These are phyloP conservation scores for Thelephora ganbajun DNA, from an alignment of 768 basidiomycete species.

Conservation along the genomic window DNA sequence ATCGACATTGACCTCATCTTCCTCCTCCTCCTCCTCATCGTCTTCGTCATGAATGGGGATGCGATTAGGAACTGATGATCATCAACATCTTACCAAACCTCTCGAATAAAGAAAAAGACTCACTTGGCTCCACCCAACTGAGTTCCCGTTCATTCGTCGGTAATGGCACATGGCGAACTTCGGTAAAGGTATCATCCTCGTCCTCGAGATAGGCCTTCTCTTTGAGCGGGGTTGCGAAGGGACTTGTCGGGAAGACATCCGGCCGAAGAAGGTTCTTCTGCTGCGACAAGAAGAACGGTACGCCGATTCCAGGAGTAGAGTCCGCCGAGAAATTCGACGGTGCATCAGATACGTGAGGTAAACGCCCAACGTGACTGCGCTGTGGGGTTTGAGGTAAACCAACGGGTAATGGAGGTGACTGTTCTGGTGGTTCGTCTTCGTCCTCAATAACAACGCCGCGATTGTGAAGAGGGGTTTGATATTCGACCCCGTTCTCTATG, in stretches of 20 bases:
- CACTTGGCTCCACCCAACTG: slow-evolving; percentile 69
- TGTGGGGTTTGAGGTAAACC: slow-evolving; percentile 30
- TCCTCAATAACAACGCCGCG: slow-evolving; percentile 59
- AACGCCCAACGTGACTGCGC: slow-evolving; percentile 22
- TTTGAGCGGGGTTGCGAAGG: slow-evolving; percentile 57
- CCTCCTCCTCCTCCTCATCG: slow-evolving; percentile 35
- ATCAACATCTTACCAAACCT: slow-evolving; percentile 3
- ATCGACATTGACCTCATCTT: slow-evolving; percentile 31
- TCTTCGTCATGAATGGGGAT: slow-evolving; percentile 51
- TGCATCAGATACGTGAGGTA: slow-evolving; percentile 37
- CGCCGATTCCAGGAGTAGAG: slow-evolving; percentile 25
- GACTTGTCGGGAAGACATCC: slow-evolving; percentile 53
- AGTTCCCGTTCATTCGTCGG: slow-evolving; percentile 19
- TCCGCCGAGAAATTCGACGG: slow-evolving; percentile 34
- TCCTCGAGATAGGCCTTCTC: slow-evolving; percentile 49
- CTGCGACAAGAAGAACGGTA: slow-evolving; percentile 36
- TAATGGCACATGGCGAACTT: slow-evolving; percentile 12
- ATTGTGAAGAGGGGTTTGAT: slow-evolving; percentile 26
- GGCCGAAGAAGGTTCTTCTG: slow-evolving; percentile 35
- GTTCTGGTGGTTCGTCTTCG: slow-evolving; percentile 37
- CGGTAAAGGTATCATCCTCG: slow-evolving; percentile 49
- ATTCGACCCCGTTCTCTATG: slow-evolving; percentile 5
- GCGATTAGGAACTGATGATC: slow-evolving; percentile 39
- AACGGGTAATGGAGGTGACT: slow-evolving; percentile 22
- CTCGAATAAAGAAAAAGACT: slow-evolving; percentile 14